A percentile compares a stretch with the other conserved stretches of the same genome.
These are phyloP conservation scores for Melampsora americana DNA, from an alignment of 1,284 basidiomycete genomes.

Conservation along the genomic window DNA sequence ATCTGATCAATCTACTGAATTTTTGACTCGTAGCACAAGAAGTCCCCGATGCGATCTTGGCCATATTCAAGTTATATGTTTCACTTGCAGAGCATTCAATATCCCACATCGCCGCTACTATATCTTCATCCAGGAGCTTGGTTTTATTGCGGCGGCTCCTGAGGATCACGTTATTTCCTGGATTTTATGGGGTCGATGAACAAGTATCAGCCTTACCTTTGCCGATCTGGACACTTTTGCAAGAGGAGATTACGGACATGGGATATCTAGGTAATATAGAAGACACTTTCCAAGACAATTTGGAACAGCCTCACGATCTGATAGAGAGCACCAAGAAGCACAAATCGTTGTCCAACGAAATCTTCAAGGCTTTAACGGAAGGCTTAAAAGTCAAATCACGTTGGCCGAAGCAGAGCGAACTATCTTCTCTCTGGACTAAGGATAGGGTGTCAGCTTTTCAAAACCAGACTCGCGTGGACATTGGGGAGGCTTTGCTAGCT, in stretches of 20 bases:
- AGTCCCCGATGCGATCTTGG: slow-evolving; percentile 39
- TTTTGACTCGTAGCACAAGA: slow-evolving; percentile 34
- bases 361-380: slow-evolving; percentile 48
- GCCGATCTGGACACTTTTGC: slow-evolving; percentile 49
- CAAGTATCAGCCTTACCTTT: slow-evolving; percentile 47
- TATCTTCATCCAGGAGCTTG: slow-evolving; percentile 35
- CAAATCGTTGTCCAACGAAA: slow-evolving; percentile 47
- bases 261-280: slow-evolving; percentile 48
- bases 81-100: slow-evolving; percentile 45
- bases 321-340: slow-evolving; percentile 24
- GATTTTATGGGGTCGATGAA: slow-evolving; percentile 48
- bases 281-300: slow-evolving; percentile 44
- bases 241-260: slow-evolving; percentile 49
- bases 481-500: slow-evolving; percentile 49
- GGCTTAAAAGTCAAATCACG: slow-evolving; percentile 46
- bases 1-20: slow-evolving; percentile 34
- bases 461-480: slow-evolving; percentile 45
- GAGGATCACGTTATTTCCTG: slow-evolving; percentile 48
- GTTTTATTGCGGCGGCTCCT: slow-evolving; percentile 28
- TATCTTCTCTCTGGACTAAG: slow-evolving; percentile 26
- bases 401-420: slow-evolving; percentile 45
- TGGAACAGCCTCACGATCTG: slow-evolving; percentile 4
- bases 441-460: slow-evolving; percentile 47
- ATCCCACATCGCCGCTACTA: slow-evolving; percentile 28
- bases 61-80: slow-evolving; percentile 48